Percentiles rank a stretch among this genome's conserved stretches.
Evolutionary conservation across 208 protist species (phyloP).

Genomic region (Trypanosoma mega): DNA sequence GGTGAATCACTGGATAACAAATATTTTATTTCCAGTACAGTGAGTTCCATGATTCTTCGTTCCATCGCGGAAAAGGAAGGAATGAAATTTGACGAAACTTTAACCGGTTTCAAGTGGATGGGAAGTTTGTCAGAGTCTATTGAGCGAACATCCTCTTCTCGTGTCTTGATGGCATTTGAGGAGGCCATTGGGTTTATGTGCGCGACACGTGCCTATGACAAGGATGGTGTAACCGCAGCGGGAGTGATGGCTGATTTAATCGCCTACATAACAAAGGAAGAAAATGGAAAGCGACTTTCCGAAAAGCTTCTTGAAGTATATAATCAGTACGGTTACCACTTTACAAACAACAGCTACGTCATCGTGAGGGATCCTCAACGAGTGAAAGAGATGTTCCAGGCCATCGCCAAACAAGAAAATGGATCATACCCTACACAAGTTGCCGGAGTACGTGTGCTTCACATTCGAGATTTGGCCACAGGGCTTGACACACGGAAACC

Average conservation of each 20-base stretch:
- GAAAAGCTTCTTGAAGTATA: slow-evolving; percentile 80
- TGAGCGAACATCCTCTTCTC: slow-evolving; percentile 51
- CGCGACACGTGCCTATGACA: slow-evolving; percentile 92
- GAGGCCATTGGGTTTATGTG: slow-evolving; percentile 97
- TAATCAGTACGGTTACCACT: slow-evolving; percentile 87
- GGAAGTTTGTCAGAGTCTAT: slow-evolving; percentile 82
- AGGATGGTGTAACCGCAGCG: slow-evolving; percentile 96
- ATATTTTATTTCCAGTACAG: slow-evolving; percentile 72
- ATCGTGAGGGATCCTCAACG: slow-evolving; percentile 79
- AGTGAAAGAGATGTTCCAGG: slow-evolving; percentile 81
- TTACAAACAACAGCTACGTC: slow-evolving; percentile 93
- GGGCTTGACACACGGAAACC: slow-evolving; percentile 76
- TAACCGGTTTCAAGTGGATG: slow-evolving; percentile 99
- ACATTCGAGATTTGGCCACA: slow-evolving; percentile 89
- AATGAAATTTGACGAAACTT: slow-evolving; percentile 90
- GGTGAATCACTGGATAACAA: slow-evolving; percentile 45
- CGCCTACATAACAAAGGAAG: slow-evolving; percentile 47
- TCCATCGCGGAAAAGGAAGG: slow-evolving; percentile 93
- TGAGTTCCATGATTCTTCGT: slow-evolving; percentile 86
- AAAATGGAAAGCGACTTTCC: slow-evolving; percentile 35
- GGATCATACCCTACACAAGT: slow-evolving; percentile 52
- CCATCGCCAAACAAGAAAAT: slow-evolving; percentile 48
- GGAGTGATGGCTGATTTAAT: slow-evolving; percentile 92
- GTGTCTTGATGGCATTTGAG: slow-evolving; percentile 92
- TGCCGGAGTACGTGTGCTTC: slow-evolving; percentile 50